A percentile compares a stretch with the other conserved stretches of the same genome.
Evolutionary conservation across 441 rosid genomes (phyloP).

Genomic region (Adansonia rubrostipa): DNA sequence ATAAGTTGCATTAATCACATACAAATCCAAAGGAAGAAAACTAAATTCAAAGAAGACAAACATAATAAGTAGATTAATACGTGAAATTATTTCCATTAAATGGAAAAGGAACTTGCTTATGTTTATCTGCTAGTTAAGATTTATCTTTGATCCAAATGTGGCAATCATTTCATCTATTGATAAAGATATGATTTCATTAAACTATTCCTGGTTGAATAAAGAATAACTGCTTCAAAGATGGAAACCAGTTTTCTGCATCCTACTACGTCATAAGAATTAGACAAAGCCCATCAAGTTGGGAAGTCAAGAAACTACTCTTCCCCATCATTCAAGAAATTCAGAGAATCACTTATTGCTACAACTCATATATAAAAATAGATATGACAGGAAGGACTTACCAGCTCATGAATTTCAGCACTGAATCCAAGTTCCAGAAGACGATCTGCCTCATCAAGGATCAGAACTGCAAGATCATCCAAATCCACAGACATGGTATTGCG

Average conservation of each 20-base stretch:
- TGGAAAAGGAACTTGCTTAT: constrained; percentile 3
- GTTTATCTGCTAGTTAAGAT: neutral
- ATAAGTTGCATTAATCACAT: constrained; percentile 20
- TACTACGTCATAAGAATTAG: neutral
- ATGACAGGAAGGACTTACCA: constrained; percentile 50
- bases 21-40: constrained; percentile 22
- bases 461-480: constrained; percentile 89
- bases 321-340: neutral
- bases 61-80: constrained; percentile 11
- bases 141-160: neutral
- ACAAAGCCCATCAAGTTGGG: neutral
- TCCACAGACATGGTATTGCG: constrained; percentile 93
- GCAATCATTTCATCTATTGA: constrained; percentile 1
- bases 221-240: neutral
- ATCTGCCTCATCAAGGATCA: constrained; percentile 97
- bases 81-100: neutral
- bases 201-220: neutral
- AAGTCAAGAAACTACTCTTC: neutral
- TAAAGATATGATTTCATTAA: neutral
- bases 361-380: constrained; percentile 14
- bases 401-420: constrained; percentile 87
- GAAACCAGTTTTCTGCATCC: neutral
- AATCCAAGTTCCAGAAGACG: constrained; percentile 97
- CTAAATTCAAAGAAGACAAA: constrained; percentile 19
- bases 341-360: neutral